phyloP scores from a whole-genome alignment of 2,329 filamentous ascomycete genomes.

The Colletotrichum eremochloae region DNA sequence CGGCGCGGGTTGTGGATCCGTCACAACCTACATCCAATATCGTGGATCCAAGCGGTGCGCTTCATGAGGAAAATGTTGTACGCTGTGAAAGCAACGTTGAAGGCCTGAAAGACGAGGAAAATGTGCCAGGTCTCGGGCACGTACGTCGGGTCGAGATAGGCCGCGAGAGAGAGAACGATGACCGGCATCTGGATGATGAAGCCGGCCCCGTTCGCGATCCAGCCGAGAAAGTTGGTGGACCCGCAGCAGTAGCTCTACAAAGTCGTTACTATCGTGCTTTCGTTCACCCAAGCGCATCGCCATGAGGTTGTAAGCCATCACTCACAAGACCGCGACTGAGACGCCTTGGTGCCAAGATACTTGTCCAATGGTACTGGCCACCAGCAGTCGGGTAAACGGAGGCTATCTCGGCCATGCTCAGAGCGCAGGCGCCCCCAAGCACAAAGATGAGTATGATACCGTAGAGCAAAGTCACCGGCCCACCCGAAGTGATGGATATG shows the following conservation, averaged over 20 bases:
- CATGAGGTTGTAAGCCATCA: fast-evolving
- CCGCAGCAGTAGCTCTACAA: slow-evolving; percentile 34
- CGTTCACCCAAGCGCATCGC: neutral
- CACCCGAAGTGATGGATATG: slow-evolving; percentile 39
- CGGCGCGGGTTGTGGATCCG: neutral
- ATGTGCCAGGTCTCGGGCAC: slow-evolving; percentile 31
- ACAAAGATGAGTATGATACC: slow-evolving; percentile 48
- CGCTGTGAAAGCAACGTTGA: slow-evolving; percentile 17
- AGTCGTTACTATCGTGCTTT: neutral
- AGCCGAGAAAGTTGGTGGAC: slow-evolving; percentile 26
- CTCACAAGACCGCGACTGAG: slow-evolving; percentile 27
- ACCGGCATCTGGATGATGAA: slow-evolving; percentile 38
- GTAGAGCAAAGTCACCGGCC: slow-evolving; percentile 45
- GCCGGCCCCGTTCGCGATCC: slow-evolving; percentile 35
- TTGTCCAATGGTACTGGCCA: slow-evolving; percentile 56
- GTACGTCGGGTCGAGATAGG: slow-evolving; percentile 27
- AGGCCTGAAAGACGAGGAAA: slow-evolving; percentile 25
- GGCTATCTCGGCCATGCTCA: slow-evolving; percentile 54
- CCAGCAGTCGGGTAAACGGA: slow-evolving; percentile 54
- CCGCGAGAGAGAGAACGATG: slow-evolving; percentile 22
- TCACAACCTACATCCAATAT: slow-evolving; percentile 17
- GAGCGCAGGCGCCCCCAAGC: slow-evolving; percentile 45
- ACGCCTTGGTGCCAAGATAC: slow-evolving; percentile 46
- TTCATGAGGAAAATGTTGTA: slow-evolving; percentile 36
- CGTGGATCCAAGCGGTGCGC: slow-evolving; percentile 26